Evolutionary conservation across 192 early-diverging fungal species (phyloP), one percentile per base, ranked within the genome.

Genomic region (Powellomyces hirtus): DNA sequence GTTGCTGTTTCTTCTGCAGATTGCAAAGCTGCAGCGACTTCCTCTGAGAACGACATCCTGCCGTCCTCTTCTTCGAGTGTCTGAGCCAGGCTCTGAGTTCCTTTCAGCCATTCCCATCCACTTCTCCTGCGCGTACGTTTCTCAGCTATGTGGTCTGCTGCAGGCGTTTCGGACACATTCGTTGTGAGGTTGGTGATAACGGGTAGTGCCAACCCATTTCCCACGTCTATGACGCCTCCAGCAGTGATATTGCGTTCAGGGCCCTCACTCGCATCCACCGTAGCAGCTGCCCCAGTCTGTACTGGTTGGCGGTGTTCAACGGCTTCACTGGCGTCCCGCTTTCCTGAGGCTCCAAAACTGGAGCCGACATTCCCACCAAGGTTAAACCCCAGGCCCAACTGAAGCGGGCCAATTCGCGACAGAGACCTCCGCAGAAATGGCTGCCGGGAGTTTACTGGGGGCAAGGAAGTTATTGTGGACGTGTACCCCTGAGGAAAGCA

Each of bases 61-160:
- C 26, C 46, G n/a, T 49, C 46, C 46, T 49, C 46, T 14, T 49
- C 46, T 2, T 18, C 46, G n/a, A 49, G n/a, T 24, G 46, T 24
- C 3, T 5, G 46, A 5, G 46, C 46, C n/a, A 24, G 26, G 46
- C 14, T 16, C 53, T 56, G 18, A 1, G 53, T 56, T 4, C 53
- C 53, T 29, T 56, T 56, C 20, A 56, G 53, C 53, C 53, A 56
- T 16, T 56, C 53, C 53, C 53, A 56, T 16, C 53, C 53, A 31
- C 53, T 56, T 29, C 53, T 16, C 2, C 53, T 16, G 5, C 53
- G 53, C 29, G 31, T 27, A 7, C 59, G n/a, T 40, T 33, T 2
- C 31, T 34, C 10, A 20, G 59, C 59, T 33, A 20, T 20, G 59
- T 36, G 20, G 16, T n/a, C 36, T 38, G n/a, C n/a, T n/a, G n/a